Conservation (phyloP, 805 yeast genomes). For the Sugiyamaella marilandica region DNA sequence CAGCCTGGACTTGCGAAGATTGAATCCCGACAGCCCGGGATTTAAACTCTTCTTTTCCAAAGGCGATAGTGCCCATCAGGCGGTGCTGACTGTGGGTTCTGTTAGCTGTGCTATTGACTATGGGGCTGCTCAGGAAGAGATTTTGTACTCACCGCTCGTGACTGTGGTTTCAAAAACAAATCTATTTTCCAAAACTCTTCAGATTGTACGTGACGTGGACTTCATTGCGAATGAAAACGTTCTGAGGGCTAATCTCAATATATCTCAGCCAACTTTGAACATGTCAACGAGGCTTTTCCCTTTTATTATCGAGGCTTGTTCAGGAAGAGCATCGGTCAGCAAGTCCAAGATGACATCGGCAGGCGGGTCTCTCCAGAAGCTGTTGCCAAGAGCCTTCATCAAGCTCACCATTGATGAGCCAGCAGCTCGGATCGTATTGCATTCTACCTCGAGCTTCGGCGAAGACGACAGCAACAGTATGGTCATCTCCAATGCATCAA, state of each 20-base stretch:
- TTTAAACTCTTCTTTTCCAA: slow-evolving; percentile 34
- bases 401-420: slow-evolving; percentile 33
- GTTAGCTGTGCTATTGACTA: slow-evolving; percentile 32
- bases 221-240: slow-evolving; percentile 24
- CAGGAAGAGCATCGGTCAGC: slow-evolving; percentile 14
- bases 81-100: slow-evolving; percentile 32
- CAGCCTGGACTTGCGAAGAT: slow-evolving; percentile 34
- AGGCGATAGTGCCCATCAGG: slow-evolving; percentile 38
- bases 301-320: slow-evolving; percentile 8
- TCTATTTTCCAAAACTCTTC: slow-evolving; percentile 32
- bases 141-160: slow-evolving; percentile 37
- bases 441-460: background rate
- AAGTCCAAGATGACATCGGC: slow-evolving; percentile 3
- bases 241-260: slow-evolving; percentile 30
- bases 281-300: slow-evolving; percentile 32
- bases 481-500: slow-evolving; percentile 32
- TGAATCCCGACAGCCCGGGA: slow-evolving; percentile 37
- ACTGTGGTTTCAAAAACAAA: slow-evolving; percentile 34
- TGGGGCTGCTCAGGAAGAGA: slow-evolving; percentile 31
- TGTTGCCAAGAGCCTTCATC: slow-evolving; percentile 27
- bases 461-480: slow-evolving; percentile 22
- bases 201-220: slow-evolving; percentile 25
- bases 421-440: slow-evolving; percentile 30
- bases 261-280: slow-evolving; percentile 37
- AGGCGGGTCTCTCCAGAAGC: slow-evolving; percentile 11